These are phyloP conservation scores for Ophiostoma sp. DNA, from an alignment of 2,329 filamentous ascomycete genomes.

Conservation along the genomic window DNA sequence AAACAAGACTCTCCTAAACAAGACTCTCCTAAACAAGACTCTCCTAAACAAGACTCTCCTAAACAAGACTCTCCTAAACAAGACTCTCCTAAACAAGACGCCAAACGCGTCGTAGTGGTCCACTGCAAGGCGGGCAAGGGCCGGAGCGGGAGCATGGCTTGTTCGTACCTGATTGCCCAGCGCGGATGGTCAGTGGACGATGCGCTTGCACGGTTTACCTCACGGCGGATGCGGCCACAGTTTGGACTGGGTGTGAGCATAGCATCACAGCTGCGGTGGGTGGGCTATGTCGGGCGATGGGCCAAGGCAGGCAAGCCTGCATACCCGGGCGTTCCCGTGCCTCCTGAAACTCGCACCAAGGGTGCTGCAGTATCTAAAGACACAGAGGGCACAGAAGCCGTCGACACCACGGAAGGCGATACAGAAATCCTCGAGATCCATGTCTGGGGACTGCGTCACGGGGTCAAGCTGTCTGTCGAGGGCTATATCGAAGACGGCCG, in stretches of 20 bases:
- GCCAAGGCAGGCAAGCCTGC: conserved; percentile 46
- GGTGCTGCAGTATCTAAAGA: too few species aligned
- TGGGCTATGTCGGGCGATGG: conserved; percentile 87
- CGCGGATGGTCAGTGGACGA: conserved; percentile 56
- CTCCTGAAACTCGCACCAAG: background rate
- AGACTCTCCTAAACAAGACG: conserved; percentile 18
- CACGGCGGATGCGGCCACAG: conserved; percentile 78
- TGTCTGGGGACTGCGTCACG: conserved; percentile 79
- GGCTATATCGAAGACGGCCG: conserved; percentile 86
- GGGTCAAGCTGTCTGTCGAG: conserved; percentile 80
- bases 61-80: too few species aligned
- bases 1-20: too few species aligned
- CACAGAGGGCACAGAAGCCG: background rate
- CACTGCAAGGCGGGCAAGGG: conserved; percentile 98
- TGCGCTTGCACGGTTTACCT: conserved; percentile 59
- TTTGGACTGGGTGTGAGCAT: conserved; percentile 87
- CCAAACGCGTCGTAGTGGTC: conserved; percentile 69
- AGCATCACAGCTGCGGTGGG: conserved; percentile 81
- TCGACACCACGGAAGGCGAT: conserved; percentile 56
- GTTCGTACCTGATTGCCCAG: conserved; percentile 84
- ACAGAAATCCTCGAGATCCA: conserved; percentile 86
- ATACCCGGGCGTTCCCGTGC: conserved; percentile 44
- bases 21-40: too few species aligned
- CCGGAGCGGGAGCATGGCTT: conserved; percentile 79
- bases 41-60: too few species aligned